phyloP scores from a whole-genome alignment of 306 rosid species.

The Cucurbita argyrosperma region DNA sequence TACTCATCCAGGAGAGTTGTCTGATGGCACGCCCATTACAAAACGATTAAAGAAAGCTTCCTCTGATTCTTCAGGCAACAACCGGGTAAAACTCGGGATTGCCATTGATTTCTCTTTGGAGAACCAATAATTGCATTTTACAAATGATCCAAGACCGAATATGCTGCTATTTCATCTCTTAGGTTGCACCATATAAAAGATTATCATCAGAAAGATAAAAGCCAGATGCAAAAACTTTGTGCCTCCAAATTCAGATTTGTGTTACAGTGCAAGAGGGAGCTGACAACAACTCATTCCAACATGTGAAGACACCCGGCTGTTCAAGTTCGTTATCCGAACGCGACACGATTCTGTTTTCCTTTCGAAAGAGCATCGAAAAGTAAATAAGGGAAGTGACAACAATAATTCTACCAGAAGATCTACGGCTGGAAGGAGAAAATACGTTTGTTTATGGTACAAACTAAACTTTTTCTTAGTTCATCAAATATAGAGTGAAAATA shows the following conservation, averaged over 20 bases:
- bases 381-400: background rate
- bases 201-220: background rate
- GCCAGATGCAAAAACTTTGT: background rate
- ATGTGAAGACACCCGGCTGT: background rate
- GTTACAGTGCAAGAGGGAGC: background rate
- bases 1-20: conserved; percentile 25
- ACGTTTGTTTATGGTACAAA: conserved; percentile 4
- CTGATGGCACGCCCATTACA: conserved; percentile 22
- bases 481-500: conserved; percentile 4
- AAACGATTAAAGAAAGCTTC: conserved; percentile 41
- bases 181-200: background rate
- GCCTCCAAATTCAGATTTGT: background rate
- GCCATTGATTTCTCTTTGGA: background rate
- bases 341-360: background rate
- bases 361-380: background rate
- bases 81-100: conserved; percentile 26
- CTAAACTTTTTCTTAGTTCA: conserved; percentile 1
- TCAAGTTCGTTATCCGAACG: background rate
- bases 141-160: background rate
- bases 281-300: background rate
- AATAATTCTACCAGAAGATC: conserved; percentile 4
- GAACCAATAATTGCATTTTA: background rate
- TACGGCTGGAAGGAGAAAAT: background rate
- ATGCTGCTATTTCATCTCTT: background rate
- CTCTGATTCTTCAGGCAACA: conserved; percentile 21